Evolutionary conservation across 192 early-diverging fungal species (phyloP).

Genomic region (Umbelopsis vinacea): DNA sequence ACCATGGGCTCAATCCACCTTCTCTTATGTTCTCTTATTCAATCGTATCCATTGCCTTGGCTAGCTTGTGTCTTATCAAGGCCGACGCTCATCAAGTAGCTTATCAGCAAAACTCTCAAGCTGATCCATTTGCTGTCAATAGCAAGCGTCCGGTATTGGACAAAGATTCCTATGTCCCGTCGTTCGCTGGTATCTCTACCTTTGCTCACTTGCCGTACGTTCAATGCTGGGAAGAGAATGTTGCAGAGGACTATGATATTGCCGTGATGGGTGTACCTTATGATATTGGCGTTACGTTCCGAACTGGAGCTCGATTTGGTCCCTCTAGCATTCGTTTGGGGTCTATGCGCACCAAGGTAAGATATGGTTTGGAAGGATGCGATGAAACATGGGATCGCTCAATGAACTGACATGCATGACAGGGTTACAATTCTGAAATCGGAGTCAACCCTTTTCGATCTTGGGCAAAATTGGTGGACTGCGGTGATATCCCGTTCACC

Average conservation of each 20-base stretch:
- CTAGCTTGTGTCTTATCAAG: neutral
- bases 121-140: conserved; percentile 14
- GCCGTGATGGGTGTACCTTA: conserved; percentile 40
- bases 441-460: conserved; percentile 36
- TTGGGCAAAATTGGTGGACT: conserved; percentile 38
- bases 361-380: neutral
- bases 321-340: conserved; percentile 38
- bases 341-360: conserved; percentile 41
- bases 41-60: neutral
- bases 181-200: conserved; percentile 39
- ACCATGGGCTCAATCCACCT: too few relatives aligned
- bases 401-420: too few relatives aligned
- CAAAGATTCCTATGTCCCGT: conserved; percentile 30
- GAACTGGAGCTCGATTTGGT: conserved; percentile 43
- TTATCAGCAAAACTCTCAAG: conserved; percentile 5
- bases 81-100: conserved; percentile 1
- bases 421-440: conserved; percentile 37
- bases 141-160: conserved; percentile 26
- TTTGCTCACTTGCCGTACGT: conserved; percentile 42
- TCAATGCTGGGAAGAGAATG: conserved; percentile 35
- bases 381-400: too few relatives aligned
- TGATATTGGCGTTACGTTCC: conserved; percentile 44
- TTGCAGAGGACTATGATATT: conserved; percentile 39
- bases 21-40: neutral
- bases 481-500: conserved; percentile 41